Base-by-base conservation (phyloP, 1,284 basidiomycete genomes). In the Golubevia pallescens region DNA sequence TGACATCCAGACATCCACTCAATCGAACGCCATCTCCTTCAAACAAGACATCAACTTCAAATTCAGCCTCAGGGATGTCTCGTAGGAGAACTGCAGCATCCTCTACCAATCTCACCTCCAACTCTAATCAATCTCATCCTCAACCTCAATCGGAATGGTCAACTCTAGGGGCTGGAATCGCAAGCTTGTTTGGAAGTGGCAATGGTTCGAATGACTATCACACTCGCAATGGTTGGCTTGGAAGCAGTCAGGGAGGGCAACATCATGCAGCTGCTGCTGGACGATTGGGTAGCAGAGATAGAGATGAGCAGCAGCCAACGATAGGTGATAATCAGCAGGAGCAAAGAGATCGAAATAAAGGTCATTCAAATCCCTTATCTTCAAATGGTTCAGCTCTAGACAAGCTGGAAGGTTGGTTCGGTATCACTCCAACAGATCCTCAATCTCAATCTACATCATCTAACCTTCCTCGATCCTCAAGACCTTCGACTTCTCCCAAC, bases 321-420 rank as follows among this genome's bases (percentile, higher is more conserved):
- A 48, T 48, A 48, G 42, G 42, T 10, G 16, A 48, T 48, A 10
- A 48, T 48, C 42, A 48, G 42, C 42, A 48, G 16, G 10, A 16
- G 16, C 13, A 48, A 48, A 48, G 42, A 48, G 42, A 48, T 48
- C 42, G 42, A 48, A 48, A 48, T 16, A 48, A 48, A 48, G 42
- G 42, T 13, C 42, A 48, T 48, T 48, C 42, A 48, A 48, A 42
- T 53, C 32, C 53, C 32, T 3, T 8, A 28, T 52, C 64, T 20
- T 38, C 32, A 34, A 48, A 19, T 20, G 60, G 7, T 4, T 62
- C 63, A 34, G 48, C 79, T 1, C 63, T 80, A 1, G 75, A 78
- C 32, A 67, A 69, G 2, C 61, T 81, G 7, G 78, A 81, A 42
- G 65, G 69, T 56, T 80, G 78, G 78, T 77, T 81, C 23, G 79